Base-by-base conservation (phyloP, 176 grass and related monocot genomes). In the Oryza glumipatula region DNA sequence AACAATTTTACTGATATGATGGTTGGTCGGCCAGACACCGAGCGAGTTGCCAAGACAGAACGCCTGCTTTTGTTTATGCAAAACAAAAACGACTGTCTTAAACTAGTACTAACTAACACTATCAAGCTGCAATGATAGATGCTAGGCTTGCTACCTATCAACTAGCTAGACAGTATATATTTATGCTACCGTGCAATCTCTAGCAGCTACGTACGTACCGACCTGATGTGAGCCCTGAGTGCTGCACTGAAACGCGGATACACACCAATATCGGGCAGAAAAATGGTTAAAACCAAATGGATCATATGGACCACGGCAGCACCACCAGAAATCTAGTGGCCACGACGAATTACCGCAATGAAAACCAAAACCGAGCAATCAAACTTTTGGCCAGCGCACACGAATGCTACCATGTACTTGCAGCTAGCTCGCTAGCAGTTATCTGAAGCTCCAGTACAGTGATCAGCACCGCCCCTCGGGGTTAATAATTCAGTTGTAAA, bases 401-500 rank as follows among this genome's bases (percentile, higher is more conserved):
- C 58, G 75, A 13, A 76, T 38, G 86, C 2, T 24, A 30, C 54
- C 58, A 11, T 63, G 58, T 63, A 63, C 58, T 63, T 63, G 58
- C n/a, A 63, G 58, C 17, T 19, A 63, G 58, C 52, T 58, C 4
- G 21, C 9, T 19, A 4, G 74, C 19, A 67, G 68, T 54, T 19
- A 26, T 2, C 39, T 3, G 28, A 72, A 78, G 83, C 75, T 80
- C 44, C 76, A 80, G 76, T 81, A 30, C 28, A 65, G 72, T 47
- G 14, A 52, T 82, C 17, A 71, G 23, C 87, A 89, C 78, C 68
- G 35, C 14, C 72, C 32, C 23, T 65, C 24, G 46, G 68, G 68
- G 56, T 58, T 89, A 63, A 63, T 73, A 77, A 86, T 82, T 67
- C 83, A 85, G 72, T 85, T n/a, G 17, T 66, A 86, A 85, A 82